A percentile compares a stretch with the other conserved stretches of the same genome.
Evolutionary conservation across 805 yeast genomes (phyloP).

Genomic region (Lipomyces sp.): DNA sequence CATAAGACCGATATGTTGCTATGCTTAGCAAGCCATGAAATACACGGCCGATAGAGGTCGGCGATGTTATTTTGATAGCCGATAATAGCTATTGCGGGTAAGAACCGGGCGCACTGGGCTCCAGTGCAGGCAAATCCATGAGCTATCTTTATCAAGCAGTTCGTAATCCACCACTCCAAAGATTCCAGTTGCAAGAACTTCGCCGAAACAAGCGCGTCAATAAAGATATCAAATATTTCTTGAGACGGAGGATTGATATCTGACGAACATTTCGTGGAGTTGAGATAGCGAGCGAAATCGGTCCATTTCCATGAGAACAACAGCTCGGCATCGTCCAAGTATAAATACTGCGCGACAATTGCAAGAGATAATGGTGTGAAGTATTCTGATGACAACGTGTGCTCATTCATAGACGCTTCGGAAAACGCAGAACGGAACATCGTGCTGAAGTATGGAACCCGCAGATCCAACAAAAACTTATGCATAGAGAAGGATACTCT

Average conservation of each 20-base stretch:
- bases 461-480: conserved; percentile 32
- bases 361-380: conserved; percentile 37
- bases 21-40: conserved; percentile 33
- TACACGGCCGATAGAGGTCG: conserved; percentile 28
- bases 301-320: conserved; percentile 37
- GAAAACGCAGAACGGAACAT: conserved; percentile 36
- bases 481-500: conserved; percentile 25
- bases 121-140: conserved; percentile 34
- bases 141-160: conserved; percentile 27
- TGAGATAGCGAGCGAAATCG: conserved; percentile 31
- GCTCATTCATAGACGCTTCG: conserved; percentile 28
- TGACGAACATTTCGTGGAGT: conserved; percentile 29
- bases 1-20: conserved; percentile 27
- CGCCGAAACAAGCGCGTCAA: conserved; percentile 34
- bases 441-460: conserved; percentile 36
- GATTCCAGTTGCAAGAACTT: conserved; percentile 36
- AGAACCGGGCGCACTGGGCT: conserved; percentile 27
- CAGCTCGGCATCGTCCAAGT: conserved; percentile 34
- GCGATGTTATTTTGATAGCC: conserved; percentile 29
- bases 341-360: conserved; percentile 32
- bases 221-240: conserved; percentile 32
- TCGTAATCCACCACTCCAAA: conserved; percentile 29
- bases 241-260: conserved; percentile 35
- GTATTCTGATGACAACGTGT: conserved; percentile 33
- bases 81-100: conserved; percentile 30